Evolutionary conservation across 441 rosid species (phyloP).

Genomic region (Pelargonium citronellum): DNA sequence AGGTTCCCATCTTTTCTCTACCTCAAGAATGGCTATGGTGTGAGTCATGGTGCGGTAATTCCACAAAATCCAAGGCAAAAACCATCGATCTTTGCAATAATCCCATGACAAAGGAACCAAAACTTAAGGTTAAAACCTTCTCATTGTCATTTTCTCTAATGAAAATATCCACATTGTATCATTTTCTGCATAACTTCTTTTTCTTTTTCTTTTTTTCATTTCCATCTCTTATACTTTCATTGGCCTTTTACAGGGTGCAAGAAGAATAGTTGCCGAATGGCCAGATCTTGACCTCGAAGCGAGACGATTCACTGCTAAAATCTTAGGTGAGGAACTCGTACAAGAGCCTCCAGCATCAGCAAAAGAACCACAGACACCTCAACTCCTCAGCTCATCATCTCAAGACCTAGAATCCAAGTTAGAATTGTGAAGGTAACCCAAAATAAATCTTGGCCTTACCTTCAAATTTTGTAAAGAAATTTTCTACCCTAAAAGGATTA

Average conservation of each 20-base stretch:
- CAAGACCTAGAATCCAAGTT: slow-evolving; percentile 60
- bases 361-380: slow-evolving; percentile 24
- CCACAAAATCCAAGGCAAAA: slow-evolving; percentile 83
- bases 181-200: background rate
- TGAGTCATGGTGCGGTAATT: slow-evolving; percentile 97
- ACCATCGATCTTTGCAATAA: slow-evolving; percentile 98
- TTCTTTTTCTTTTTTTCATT: too few species aligned
- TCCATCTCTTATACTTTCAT: background rate
- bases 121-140: slow-evolving; percentile 64
- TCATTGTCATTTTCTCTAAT: background rate
- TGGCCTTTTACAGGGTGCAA: slow-evolving; percentile 64
- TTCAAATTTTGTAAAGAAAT: background rate
- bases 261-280: slow-evolving; percentile 87
- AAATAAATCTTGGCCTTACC: background rate
- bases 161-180: too few species aligned
- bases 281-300: slow-evolving; percentile 71
- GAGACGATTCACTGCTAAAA: slow-evolving; percentile 61
- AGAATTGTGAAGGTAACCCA: slow-evolving; percentile 42
- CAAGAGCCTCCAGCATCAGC: slow-evolving; percentile 38
- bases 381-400: slow-evolving; percentile 17
- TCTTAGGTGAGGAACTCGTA: slow-evolving; percentile 66
- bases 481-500: background rate
- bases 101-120: slow-evolving; percentile 99
- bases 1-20: slow-evolving; percentile 80
- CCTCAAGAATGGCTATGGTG: slow-evolving; percentile 99